These are phyloP conservation scores for Leccinum pellstonianum DNA, from an alignment of 768 basidiomycete species.

Conservation along the genomic window DNA sequence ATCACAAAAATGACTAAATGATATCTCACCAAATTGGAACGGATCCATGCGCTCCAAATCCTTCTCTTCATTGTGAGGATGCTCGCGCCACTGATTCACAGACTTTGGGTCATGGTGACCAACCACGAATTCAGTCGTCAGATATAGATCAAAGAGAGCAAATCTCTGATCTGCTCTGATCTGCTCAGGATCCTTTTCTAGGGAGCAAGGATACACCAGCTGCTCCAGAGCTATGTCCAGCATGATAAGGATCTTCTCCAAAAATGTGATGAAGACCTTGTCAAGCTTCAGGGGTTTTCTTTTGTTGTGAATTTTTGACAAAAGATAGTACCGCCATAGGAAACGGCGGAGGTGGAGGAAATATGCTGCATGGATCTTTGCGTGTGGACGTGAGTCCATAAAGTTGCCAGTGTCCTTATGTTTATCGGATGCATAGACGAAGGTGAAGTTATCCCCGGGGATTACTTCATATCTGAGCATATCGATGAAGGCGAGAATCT, in stretches of 20 bases:
- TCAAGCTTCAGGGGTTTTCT: fast-evolving
- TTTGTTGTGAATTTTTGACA: not conserved
- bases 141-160: not conserved
- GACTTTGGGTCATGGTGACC: not conserved
- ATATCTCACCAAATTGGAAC: not conserved
- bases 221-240: not conserved
- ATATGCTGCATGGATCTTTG: not conserved
- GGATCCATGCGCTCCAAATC: not conserved
- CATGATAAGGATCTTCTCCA: not conserved
- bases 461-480: not conserved
- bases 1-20: not conserved
- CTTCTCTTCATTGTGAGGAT: not conserved
- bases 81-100: not conserved
- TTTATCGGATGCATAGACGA: not conserved
- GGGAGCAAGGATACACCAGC: not conserved
- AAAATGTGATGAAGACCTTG: not conserved
- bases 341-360: not conserved
- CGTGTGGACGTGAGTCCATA: fast-evolving
- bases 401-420: not conserved
- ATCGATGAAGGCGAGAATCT: not conserved
- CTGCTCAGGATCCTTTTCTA: no score
- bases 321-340: not conserved
- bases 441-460: fast-evolving
- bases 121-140: not conserved
- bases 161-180: not conserved